phyloP scores from a whole-genome alignment of 768 basidiomycete species.

The Dictyophora rubrovolvata region DNA sequence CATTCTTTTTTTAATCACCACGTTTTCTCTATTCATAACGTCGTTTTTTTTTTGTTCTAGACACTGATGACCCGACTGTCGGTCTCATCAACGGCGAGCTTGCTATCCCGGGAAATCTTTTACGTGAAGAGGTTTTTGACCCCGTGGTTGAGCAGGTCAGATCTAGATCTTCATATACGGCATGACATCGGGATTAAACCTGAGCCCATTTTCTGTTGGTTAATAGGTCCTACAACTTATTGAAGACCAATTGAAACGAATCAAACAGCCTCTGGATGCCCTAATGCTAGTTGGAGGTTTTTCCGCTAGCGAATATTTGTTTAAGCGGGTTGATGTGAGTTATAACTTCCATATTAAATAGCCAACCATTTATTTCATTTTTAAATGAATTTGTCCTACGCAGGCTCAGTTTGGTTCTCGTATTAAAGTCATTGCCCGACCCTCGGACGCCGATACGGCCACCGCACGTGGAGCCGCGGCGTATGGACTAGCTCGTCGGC shows the following conservation, averaged over 20 bases:
- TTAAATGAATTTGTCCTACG: not conserved
- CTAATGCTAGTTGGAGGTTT: slow-evolving; percentile 87
- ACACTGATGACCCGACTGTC: slow-evolving; percentile 68
- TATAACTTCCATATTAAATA: not conserved
- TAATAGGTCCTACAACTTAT: slow-evolving; percentile 65
- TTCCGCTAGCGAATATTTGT: slow-evolving; percentile 74
- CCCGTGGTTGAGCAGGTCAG: slow-evolving; percentile 72
- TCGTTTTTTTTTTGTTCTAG: slow-evolving; percentile 19
- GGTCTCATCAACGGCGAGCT: slow-evolving; percentile 79
- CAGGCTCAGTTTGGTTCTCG: slow-evolving; percentile 57
- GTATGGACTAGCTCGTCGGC: slow-evolving; percentile 68
- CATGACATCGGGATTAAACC: not conserved
- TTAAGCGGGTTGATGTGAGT: slow-evolving; percentile 64
- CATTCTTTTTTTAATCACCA: not conserved
- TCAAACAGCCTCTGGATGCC: slow-evolving; percentile 69
- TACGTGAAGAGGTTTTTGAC: slow-evolving; percentile 80
- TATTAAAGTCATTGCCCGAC: slow-evolving; percentile 70
- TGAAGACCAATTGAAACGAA: slow-evolving; percentile 59
- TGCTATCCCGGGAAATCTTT: slow-evolving; percentile 66
- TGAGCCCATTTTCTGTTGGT: slow-evolving; percentile 1
- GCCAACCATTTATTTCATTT: not conserved
- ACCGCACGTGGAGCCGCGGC: slow-evolving; percentile 82
- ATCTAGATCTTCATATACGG: not conserved
- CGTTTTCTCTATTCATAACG: not conserved
- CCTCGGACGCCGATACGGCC: slow-evolving; percentile 81